These are phyloP conservation scores for Arthrobotrys sinensis DNA, from an alignment of 2,329 filamentous ascomycete genomes.

Conservation along the genomic window DNA sequence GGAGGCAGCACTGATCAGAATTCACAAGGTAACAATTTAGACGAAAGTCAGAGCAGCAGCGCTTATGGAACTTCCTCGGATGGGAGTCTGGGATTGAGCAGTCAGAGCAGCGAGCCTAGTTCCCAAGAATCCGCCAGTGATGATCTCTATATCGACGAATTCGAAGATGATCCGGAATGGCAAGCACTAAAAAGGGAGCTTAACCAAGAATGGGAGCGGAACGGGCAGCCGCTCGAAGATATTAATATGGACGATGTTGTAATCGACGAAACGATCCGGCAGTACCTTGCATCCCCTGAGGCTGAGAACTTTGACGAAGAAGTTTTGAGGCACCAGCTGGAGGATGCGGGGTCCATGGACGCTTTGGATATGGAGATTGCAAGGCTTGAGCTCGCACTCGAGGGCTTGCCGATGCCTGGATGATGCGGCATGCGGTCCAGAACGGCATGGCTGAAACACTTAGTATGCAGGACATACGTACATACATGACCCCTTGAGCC, in stretches of 20 bases:
- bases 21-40: neutral
- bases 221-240: neutral
- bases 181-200: conserved; percentile 17
- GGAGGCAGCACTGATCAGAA: neutral
- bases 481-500: conserved; percentile 21
- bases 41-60: conserved; percentile 26
- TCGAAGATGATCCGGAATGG: conserved; percentile 39
- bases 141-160: neutral
- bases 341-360: conserved; percentile 7
- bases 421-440: conserved; percentile 7
- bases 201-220: conserved; percentile 14
- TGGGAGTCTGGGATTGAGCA: neutral
- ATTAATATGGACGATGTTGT: conserved; percentile 22
- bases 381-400: neutral
- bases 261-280: conserved; percentile 15
- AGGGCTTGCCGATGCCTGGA: conserved; percentile 8
- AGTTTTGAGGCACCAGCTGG: conserved; percentile 19
- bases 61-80: conserved; percentile 1
- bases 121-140: neutral
- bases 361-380: conserved; percentile 28
- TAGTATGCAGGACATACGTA: conserved; percentile 32
- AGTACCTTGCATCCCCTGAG: conserved; percentile 23
- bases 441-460: conserved; percentile 17
- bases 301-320: conserved; percentile 28
- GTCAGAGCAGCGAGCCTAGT: neutral